Evolutionary conservation across 176 grass and related monocot genomes (phyloP).

Genomic region (Oryza nivara): DNA sequence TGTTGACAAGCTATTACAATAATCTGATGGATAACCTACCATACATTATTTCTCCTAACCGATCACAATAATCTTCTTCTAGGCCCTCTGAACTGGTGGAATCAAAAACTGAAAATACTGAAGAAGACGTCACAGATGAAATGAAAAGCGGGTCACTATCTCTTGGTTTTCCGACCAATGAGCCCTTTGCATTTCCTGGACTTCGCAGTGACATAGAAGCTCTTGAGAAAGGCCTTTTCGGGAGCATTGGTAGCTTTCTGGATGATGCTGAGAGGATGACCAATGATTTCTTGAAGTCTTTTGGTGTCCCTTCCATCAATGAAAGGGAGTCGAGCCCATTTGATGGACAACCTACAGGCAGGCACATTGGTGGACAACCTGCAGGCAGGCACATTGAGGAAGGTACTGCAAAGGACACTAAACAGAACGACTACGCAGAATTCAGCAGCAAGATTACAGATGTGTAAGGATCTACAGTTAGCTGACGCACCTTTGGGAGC

Average conservation of each 20-base stretch:
- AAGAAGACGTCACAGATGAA: slow-evolving; percentile 78
- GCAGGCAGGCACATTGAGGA: slow-evolving; percentile 38
- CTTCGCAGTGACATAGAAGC: slow-evolving; percentile 72
- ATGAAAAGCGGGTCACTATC: slow-evolving; percentile 42
- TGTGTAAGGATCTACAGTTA: slow-evolving; percentile 51
- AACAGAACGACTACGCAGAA: slow-evolving; percentile 55
- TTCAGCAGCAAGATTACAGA: slow-evolving; percentile 65
- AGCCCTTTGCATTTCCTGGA: slow-evolving; percentile 66
- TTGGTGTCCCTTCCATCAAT: slow-evolving; percentile 36
- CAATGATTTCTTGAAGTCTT: slow-evolving; percentile 56
- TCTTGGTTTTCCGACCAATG: slow-evolving; percentile 41
- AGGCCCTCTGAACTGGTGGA: slow-evolving; percentile 82
- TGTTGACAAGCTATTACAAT: not conserved
- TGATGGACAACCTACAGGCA: slow-evolving; percentile 36
- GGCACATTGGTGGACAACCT: slow-evolving; percentile 31
- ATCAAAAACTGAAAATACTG: slow-evolving; percentile 75
- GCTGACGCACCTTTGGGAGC: not conserved
- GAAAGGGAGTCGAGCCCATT: slow-evolving; percentile 29
- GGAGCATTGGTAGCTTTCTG: slow-evolving; percentile 49
- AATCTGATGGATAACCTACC: not conserved
- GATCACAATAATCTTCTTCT: not conserved
- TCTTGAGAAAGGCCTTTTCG: slow-evolving; percentile 61
- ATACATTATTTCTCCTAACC: not conserved
- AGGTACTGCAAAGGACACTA: slow-evolving; percentile 28
- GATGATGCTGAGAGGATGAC: slow-evolving; percentile 71